These are phyloP conservation scores for Salix suchowensis DNA, from an alignment of 345 rosid genomes.

Conservation along the genomic window DNA sequence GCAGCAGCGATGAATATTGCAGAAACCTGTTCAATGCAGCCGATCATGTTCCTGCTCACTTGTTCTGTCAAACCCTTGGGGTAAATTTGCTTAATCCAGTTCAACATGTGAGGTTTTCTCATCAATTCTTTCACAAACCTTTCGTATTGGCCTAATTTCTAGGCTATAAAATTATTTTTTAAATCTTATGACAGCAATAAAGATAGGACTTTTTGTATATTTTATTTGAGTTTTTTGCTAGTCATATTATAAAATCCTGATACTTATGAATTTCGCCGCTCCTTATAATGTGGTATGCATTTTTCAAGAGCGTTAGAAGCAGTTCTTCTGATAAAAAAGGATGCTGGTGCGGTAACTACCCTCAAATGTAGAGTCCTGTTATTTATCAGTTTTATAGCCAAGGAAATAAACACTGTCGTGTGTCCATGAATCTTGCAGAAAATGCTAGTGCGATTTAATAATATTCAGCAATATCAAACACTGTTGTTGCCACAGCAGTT, in stretches of 20 bases:
- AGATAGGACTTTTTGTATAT: background rate
- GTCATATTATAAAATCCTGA: background rate
- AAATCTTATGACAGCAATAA: background rate
- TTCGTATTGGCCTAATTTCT: background rate
- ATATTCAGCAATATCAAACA: background rate
- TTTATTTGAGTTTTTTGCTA: background rate
- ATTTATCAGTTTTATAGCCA: background rate
- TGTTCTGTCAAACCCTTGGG: background rate
- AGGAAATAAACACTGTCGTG: background rate
- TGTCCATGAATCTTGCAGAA: background rate
- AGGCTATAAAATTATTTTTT: background rate
- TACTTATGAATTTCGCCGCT: background rate
- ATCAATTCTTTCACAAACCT: background rate
- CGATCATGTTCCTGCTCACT: slow-evolving; percentile 58
- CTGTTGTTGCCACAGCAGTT: background rate
- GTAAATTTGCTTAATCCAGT: background rate
- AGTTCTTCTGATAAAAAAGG: background rate
- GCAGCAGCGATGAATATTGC: no score
- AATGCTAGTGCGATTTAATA: background rate
- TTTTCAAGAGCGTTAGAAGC: background rate
- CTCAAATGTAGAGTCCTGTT: background rate
- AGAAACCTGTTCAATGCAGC: slow-evolving; percentile 24
- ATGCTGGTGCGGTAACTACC: background rate
- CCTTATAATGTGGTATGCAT: background rate
- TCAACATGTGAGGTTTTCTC: background rate